Conservation (phyloP, 768 basidiomycete species). For the Strobilomyces dryophilus region DNA sequence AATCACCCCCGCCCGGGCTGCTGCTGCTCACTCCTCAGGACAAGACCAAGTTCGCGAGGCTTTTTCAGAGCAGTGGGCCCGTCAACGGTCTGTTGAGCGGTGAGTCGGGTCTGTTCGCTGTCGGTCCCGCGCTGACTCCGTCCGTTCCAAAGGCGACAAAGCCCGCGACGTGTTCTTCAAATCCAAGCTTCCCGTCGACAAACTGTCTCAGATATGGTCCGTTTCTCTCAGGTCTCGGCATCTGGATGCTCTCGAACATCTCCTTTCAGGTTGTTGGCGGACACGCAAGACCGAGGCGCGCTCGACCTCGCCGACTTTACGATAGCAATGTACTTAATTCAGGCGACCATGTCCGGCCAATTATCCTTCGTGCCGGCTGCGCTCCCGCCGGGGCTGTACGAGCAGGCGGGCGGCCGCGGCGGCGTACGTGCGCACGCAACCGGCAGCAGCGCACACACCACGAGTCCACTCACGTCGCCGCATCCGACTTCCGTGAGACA, state of each 20-base stretch:
- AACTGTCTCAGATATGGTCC: slow-evolving; percentile 90
- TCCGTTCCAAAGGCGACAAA: slow-evolving; percentile 56
- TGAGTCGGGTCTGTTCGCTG: slow-evolving; percentile 29
- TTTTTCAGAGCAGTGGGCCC: slow-evolving; percentile 74
- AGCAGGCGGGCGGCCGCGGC: slow-evolving; percentile 60
- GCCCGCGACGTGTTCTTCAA: slow-evolving; percentile 89
- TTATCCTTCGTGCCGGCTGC: slow-evolving; percentile 65
- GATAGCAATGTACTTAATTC: slow-evolving; percentile 95
- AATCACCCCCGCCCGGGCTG: slow-evolving; percentile 54
- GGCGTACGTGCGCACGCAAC: slow-evolving; percentile 49
- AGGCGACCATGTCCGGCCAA: slow-evolving; percentile 81
- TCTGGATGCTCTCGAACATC: not conserved
- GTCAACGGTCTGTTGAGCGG: slow-evolving; percentile 75
- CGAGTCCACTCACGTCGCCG: slow-evolving; percentile 50
- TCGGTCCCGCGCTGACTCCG: not conserved
- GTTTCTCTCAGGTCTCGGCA: slow-evolving; percentile 18
- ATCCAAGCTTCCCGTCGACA: slow-evolving; percentile 82
- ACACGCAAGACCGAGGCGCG: slow-evolving; percentile 85
- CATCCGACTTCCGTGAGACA: slow-evolving; percentile 52
- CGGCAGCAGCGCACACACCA: slow-evolving; percentile 54
- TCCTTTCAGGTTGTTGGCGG: slow-evolving; percentile 77
- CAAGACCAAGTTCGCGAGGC: slow-evolving; percentile 72
- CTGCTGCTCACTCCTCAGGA: slow-evolving; percentile 78
- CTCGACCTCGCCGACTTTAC: slow-evolving; percentile 91
- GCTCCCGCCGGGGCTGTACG: slow-evolving; percentile 82